phyloP scores from a whole-genome alignment of 306 rosid species.

The Echinosophora koreensis region DNA sequence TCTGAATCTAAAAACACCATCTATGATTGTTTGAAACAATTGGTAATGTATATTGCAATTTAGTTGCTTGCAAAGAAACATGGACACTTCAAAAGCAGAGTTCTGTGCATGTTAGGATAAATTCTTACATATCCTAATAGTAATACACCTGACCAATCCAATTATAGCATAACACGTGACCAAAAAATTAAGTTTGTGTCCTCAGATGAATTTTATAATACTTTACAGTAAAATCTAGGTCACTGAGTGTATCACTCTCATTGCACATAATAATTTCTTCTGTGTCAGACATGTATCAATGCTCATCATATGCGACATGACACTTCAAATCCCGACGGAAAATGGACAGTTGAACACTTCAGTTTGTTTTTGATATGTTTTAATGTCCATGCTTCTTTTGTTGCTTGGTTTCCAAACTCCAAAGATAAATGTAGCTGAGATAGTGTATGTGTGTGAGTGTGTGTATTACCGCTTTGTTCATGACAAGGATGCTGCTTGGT shows the following conservation, averaged over 20 bases:
- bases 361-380: conserved; percentile 19
- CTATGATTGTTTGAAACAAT: conserved; percentile 11
- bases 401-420: conserved; percentile 28
- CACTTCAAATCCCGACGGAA: conserved; percentile 2
- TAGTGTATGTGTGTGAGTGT: not conserved
- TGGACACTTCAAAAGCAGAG: conserved; percentile 26
- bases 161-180: conserved; percentile 1
- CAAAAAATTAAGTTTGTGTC: conserved; percentile 23
- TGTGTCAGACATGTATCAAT: not conserved
- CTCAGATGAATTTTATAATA: conserved; percentile 16
- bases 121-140: conserved; percentile 7
- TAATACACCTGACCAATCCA: conserved; percentile 3
- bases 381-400: conserved; percentile 36
- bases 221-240: not conserved
- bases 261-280: conserved; percentile 25
- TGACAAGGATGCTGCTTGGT: conserved; percentile 38
- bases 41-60: conserved; percentile 22
- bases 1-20: conserved; percentile 32
- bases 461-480: not conserved
- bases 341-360: not conserved
- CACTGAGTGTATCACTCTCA: not conserved
- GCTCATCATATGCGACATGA: not conserved
- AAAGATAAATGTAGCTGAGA: conserved; percentile 30
- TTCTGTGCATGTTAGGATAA: not conserved
- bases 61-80: conserved; percentile 36